Evolutionary conservation across 1,139 yeast species (phyloP).

Genomic region (Casaregolazyma suthepensis): DNA sequence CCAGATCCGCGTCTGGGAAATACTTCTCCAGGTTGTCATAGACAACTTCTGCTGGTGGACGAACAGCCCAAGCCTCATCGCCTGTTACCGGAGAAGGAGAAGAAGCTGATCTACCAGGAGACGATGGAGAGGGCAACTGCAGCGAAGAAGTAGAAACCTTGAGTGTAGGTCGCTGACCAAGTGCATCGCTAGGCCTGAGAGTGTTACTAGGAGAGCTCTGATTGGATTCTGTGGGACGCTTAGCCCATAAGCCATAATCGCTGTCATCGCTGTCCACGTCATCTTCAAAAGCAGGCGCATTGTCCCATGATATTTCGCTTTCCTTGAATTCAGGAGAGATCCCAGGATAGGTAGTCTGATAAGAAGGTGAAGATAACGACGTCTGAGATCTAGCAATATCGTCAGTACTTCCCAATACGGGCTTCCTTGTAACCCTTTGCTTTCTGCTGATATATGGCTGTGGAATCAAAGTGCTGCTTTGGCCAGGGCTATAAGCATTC

Average conservation of each 20-base stretch:
- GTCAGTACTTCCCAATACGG: slow-evolving; percentile 13
- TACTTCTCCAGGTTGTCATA: slow-evolving; percentile 86
- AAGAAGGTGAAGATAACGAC: not conserved
- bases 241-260: slow-evolving; percentile 58
- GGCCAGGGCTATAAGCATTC: slow-evolving; percentile 25
- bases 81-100: slow-evolving; percentile 25
- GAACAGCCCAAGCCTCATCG: slow-evolving; percentile 44
- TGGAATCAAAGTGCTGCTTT: slow-evolving; percentile 25
- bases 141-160: slow-evolving; percentile 18
- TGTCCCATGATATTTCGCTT: slow-evolving; percentile 64
- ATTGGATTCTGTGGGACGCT: slow-evolving; percentile 32
- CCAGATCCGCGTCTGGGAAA: slow-evolving; percentile 89
- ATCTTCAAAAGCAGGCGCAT: slow-evolving; percentile 52
- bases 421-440: slow-evolving; percentile 22
- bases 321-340: slow-evolving; percentile 54
- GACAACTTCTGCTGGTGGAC: slow-evolving; percentile 94
- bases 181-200: not conserved
- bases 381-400: not conserved
- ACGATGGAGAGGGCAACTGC: slow-evolving; percentile 14
- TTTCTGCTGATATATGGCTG: slow-evolving; percentile 25
- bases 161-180: slow-evolving; percentile 15
- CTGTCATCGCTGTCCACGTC: slow-evolving; percentile 38
- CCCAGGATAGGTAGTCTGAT: not conserved
- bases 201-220: slow-evolving; percentile 1
- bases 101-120: slow-evolving; percentile 16